Evolutionary conservation across 352 stramenopile species (phyloP), one percentile per base, ranked within the genome.

Genomic region (Blastocystis sp.): DNA sequence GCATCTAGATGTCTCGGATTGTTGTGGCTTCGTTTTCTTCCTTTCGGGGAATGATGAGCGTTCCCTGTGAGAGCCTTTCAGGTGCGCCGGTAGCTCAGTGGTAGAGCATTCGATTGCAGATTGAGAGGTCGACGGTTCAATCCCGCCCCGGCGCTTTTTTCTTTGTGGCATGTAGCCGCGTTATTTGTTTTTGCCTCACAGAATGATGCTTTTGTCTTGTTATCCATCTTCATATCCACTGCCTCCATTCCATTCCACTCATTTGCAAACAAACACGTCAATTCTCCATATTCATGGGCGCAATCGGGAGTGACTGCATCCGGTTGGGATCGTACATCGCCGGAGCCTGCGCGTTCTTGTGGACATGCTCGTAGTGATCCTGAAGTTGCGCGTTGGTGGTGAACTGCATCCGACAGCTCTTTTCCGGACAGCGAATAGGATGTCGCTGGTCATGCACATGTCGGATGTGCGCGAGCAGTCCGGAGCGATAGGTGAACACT

Each of bases 31-130:
- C 32, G 32, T 67, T 14, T 11, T 67, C 57, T 11, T 59, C 11
- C 32, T 59, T 59, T 59, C 4, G 32, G 24, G 29, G 38, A 71
- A 38, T 48, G 38, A 40, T 46, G 32, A 40, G 24, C 4, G 59
- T 16, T 14, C 18, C 9, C 0, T n/a, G n/a, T n/a, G n/a, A n/a
- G n/a, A n/a, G n/a, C n/a, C n/a, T n/a, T 0, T 9, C 34, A 1
- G 42, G 36, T 1, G 69, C 69, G 69, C 54, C 69, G 53, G 21
- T 81, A 81, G 69, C 69, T 81, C 69, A 81, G 69, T 81, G 69
- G 69, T 81, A 81, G 69, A 81, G 69, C 69, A 81, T 81, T 65
- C 69, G 69, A 81, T 81, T 81, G 69, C 69, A 81, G 69, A 81
- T 81, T 81, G 69, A 65, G 69, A 81, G 69, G 69, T 81, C 69